A percentile compares a stretch with the other conserved stretches of the same genome.
Evolutionary conservation across 2,329 filamentous ascomycete genomes (phyloP).

Genomic region (Talaromyces sp.): DNA sequence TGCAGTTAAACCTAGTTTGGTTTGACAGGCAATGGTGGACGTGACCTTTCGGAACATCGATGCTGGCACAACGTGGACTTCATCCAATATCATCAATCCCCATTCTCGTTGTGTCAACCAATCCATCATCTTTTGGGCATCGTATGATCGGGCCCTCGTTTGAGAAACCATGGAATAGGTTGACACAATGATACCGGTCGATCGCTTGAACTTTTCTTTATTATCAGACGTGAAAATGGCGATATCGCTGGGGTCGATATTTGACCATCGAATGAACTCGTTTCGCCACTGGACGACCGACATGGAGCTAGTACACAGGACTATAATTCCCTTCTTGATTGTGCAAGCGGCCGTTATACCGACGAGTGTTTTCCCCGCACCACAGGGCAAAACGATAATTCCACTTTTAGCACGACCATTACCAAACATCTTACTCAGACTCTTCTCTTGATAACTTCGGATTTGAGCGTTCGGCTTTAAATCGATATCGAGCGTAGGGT

Average conservation of each 20-base stretch:
- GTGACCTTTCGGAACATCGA: slow-evolving; percentile 96
- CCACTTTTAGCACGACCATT: slow-evolving; percentile 96
- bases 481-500: slow-evolving; percentile 90
- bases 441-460: slow-evolving; percentile 93
- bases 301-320: slow-evolving; percentile 96
- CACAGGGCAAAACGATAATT: slow-evolving; percentile 94
- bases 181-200: slow-evolving; percentile 92
- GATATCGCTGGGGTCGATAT: slow-evolving; percentile 89
- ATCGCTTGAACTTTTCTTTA: slow-evolving; percentile 79
- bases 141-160: slow-evolving; percentile 78
- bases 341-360: slow-evolving; percentile 98
- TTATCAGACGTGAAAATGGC: slow-evolving; percentile 92
- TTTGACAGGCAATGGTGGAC: slow-evolving; percentile 86
- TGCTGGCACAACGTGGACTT: slow-evolving; percentile 96
- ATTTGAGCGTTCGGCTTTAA: slow-evolving; percentile 85
- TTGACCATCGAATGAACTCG: slow-evolving; percentile 99
- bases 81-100: slow-evolving; percentile 95
- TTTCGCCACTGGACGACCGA: slow-evolving; percentile 95
- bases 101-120: slow-evolving; percentile 87
- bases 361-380: slow-evolving; percentile 93
- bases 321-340: slow-evolving; percentile 92
- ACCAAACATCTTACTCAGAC: slow-evolving; percentile 98
- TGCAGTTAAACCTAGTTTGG: slow-evolving; percentile 89
- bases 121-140: slow-evolving; percentile 96
- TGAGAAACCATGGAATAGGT: slow-evolving; percentile 99